phyloP scores from a whole-genome alignment of 129 eudicot species.

The Pulicaria dysenterica region DNA sequence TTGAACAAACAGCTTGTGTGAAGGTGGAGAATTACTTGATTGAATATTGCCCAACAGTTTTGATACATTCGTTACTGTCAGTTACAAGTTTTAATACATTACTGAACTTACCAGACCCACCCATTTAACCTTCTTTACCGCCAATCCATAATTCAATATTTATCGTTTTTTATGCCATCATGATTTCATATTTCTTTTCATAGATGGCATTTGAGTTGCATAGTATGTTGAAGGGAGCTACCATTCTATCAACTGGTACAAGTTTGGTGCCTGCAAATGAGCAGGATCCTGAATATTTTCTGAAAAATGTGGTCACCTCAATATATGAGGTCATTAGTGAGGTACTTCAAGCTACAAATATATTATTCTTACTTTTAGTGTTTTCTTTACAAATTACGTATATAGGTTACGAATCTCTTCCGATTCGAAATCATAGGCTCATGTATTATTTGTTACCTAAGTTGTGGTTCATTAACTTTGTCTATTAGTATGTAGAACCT shows the following conservation, averaged over 20 bases:
- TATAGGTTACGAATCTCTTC: no score
- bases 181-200: slow-evolving; percentile 11
- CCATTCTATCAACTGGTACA: slow-evolving; percentile 67
- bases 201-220: slow-evolving; percentile 96
- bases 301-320: slow-evolving; percentile 65
- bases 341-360: slow-evolving; percentile 44
- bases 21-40: slow-evolving; percentile 96
- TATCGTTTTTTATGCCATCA: background rate
- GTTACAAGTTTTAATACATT: no score
- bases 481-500: no score
- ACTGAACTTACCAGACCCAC: no score
- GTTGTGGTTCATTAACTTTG: no score
- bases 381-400: no score
- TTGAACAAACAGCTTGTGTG: slow-evolving; percentile 65
- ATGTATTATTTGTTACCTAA: no score
- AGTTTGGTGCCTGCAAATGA: slow-evolving; percentile 79
- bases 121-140: no score
- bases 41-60: slow-evolving; percentile 82
- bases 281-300: slow-evolving; percentile 69
- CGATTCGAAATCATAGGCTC: no score
- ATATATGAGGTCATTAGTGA: slow-evolving; percentile 68
- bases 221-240: slow-evolving; percentile 78
- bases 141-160: background rate
- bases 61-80: no score
- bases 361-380: background rate